phyloP scores from a whole-genome alignment of 345 rosid species.

The Angophora floribunda region DNA sequence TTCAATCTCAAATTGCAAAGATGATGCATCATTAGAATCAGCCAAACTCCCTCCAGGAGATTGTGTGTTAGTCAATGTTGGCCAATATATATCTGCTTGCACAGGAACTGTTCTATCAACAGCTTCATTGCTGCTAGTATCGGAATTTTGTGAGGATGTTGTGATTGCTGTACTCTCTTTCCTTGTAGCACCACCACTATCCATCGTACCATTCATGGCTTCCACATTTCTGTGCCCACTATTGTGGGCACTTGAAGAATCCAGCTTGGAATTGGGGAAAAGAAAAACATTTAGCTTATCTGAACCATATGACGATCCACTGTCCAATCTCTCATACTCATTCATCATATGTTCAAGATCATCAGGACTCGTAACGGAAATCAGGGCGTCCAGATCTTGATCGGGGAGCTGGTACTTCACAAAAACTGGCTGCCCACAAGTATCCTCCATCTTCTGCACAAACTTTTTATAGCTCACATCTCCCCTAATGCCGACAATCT shows the following conservation, averaged over 20 bases:
- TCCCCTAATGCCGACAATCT: conserved; percentile 43
- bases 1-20: conserved; percentile 30
- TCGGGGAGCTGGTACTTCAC: conserved; percentile 70
- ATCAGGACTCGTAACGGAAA: conserved; percentile 52
- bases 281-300: conserved; percentile 60
- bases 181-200: conserved; percentile 31
- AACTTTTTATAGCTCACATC: conserved; percentile 40
- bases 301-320: conserved; percentile 53
- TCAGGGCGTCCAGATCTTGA: conserved; percentile 73
- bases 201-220: conserved; percentile 42
- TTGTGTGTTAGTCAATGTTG: conserved; percentile 13
- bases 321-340: conserved; percentile 53
- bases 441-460: conserved; percentile 36
- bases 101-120: conserved; percentile 23
- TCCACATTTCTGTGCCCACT: conserved; percentile 52
- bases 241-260: conserved; percentile 28
- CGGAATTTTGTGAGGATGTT: conserved; percentile 58
- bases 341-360: conserved; percentile 82
- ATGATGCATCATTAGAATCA: conserved; percentile 13
- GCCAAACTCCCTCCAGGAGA: conserved; percentile 19
- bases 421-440: conserved; percentile 39
- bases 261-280: conserved; percentile 41
- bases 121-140: conserved; percentile 36
- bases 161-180: conserved; percentile 55
- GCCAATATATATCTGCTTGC: conserved; percentile 22